Base-by-base conservation (phyloP, 2,329 filamentous ascomycete species). In the Incumbomyces delicatus region DNA sequence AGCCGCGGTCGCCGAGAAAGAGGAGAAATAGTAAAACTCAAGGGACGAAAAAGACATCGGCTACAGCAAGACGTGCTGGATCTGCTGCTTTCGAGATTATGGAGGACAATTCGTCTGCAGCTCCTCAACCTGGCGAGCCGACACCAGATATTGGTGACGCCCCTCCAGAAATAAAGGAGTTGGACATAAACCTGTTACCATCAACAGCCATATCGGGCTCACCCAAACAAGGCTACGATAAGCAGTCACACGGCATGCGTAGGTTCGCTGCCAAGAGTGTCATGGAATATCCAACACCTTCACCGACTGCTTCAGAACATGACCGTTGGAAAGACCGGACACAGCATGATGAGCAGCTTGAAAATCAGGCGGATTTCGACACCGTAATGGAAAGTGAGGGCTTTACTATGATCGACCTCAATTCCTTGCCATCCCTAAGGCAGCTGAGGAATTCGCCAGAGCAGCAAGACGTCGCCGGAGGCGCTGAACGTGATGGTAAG, bases 321-420 rank as follows among this genome's bases (percentile, higher is more conserved):
- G 51, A 51, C 8, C 48, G 53, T 27, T 52, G 40, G 11, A 49
- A 55, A 35, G 50, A 56, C 14, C 52, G 50, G 16, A 40, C 42
- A 16, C 40, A 55, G 30, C 38, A 52, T 4, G 49, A 49, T 22
- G 47, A 50, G 13, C 32, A 29, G n/a, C 46, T 44, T 48, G 61
- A 68, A 22, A 66, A 68, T 14, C 63, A 70, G 44, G 60, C 61
- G 33, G 72, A 73, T 37, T 74, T 72, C 50, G 73, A 77, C 56
- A 73, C 74, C 1, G 73, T 77, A 16, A 65, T 77, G 52, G 74
- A 77, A 58, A 76, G 74, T 52, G 74, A 77, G 62, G 74, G 70
- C 2, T 77, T 77, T 50, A 77, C 72, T 48, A 75, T 77, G 72
- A 73, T 77, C 39, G 76, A 74, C 11, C 60, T 76, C 37, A 69